Conservation (phyloP, 169 alveolate genomes). For the Plasmodium knowlesi region DNA sequence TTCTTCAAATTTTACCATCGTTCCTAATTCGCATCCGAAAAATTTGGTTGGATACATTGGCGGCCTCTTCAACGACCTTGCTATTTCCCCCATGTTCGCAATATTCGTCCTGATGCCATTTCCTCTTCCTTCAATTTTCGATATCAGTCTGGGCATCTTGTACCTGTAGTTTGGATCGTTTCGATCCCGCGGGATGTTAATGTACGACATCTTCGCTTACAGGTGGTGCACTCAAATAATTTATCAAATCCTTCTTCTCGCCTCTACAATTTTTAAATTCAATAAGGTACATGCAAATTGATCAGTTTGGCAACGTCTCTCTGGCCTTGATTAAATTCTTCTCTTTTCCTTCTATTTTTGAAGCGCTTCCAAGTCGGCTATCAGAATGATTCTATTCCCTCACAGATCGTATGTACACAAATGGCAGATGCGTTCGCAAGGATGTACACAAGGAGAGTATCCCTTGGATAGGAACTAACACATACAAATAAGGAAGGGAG, state of each 20-base stretch:
- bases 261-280: neutral
- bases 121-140: slow-evolving; percentile 96
- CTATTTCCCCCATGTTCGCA: slow-evolving; percentile 97
- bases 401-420: neutral
- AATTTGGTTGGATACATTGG: slow-evolving; percentile 95
- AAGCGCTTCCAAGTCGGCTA: neutral
- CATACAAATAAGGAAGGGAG: neutral
- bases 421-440: neutral
- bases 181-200: slow-evolving; percentile 95
- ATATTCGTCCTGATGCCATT: slow-evolving; percentile 98
- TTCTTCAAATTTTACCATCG: slow-evolving; percentile 95
- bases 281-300: neutral
- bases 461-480: neutral
- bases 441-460: neutral
- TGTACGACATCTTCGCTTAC: slow-evolving; percentile 78
- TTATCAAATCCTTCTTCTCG: neutral
- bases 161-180: slow-evolving; percentile 97
- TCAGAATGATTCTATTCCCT: neutral
- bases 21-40: slow-evolving; percentile 96
- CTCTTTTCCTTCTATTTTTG: neutral
- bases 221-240: neutral
- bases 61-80: slow-evolving; percentile 93
- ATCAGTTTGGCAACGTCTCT: neutral
- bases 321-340: neutral
- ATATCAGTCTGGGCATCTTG: slow-evolving; percentile 96